A percentile compares a stretch with the other conserved stretches of the same genome.
Conservation (phyloP, 1,139 yeast species). For the Nakaseomyces kungkrabaensis region DNA sequence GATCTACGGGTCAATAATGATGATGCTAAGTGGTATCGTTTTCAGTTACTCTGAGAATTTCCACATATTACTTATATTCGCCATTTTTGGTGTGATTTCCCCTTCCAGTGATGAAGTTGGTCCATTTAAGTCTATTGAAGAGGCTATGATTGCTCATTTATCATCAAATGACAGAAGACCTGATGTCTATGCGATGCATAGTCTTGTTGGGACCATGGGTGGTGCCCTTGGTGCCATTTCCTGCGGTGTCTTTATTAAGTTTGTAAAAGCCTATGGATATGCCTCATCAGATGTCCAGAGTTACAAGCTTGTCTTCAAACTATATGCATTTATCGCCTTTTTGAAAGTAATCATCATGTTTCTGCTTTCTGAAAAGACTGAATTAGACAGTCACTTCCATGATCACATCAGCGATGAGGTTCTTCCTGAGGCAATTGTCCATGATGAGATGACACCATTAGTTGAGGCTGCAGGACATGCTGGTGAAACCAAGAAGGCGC, state of each 20-base stretch:
- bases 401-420: constrained; percentile 12
- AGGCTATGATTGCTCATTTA: constrained; percentile 74
- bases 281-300: constrained; percentile 31
- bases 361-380: constrained; percentile 48
- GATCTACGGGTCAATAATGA: constrained; percentile 55
- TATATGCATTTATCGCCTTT: constrained; percentile 49
- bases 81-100: constrained; percentile 64
- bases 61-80: constrained; percentile 50
- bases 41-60: constrained; percentile 49
- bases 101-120: constrained; percentile 93
- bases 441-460: constrained; percentile 23
- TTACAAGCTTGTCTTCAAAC: constrained; percentile 49
- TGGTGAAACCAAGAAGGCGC: constrained; percentile 2
- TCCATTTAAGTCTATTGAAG: constrained; percentile 84
- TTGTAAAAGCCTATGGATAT: constrained; percentile 23
- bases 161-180: constrained; percentile 60
- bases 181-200: constrained; percentile 53
- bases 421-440: constrained; percentile 16
- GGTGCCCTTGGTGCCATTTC: constrained; percentile 63
- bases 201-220: constrained; percentile 58
- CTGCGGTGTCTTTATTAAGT: constrained; percentile 53
- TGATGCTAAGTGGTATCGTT: constrained; percentile 58
- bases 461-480: constrained; percentile 8
- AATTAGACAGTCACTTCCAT: constrained; percentile 30
- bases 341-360: constrained; percentile 46